Percentiles rank a stretch among this genome's conserved stretches.
phyloP scores from a whole-genome alignment of 2,329 filamentous ascomycete species.

The Fusarium xylarioides region DNA sequence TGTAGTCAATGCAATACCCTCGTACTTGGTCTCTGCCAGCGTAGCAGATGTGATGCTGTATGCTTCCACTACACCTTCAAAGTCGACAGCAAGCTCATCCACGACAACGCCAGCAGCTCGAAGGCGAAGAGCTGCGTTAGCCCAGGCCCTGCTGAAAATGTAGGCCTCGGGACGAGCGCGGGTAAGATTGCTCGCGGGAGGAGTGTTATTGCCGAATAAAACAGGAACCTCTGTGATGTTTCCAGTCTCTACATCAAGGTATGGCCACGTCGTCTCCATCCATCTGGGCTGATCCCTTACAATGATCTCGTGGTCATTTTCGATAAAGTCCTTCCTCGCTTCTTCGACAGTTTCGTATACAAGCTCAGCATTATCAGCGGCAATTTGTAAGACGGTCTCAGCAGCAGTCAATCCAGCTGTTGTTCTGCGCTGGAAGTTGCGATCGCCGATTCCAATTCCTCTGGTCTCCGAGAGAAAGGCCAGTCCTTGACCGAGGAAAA shows the following conservation, averaged over 20 bases:
- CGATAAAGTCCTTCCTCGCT: slow-evolving; percentile 41
- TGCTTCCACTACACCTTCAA: slow-evolving; percentile 41
- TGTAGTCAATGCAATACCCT: slow-evolving; percentile 40
- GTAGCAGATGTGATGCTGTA: slow-evolving; percentile 35
- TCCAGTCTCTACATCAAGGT: slow-evolving; percentile 40
- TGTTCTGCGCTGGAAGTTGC: slow-evolving; percentile 44
- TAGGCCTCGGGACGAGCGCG: slow-evolving; percentile 45
- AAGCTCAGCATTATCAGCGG: slow-evolving; percentile 40
- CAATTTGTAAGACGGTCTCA: slow-evolving; percentile 39
- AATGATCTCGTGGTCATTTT: slow-evolving; percentile 32
- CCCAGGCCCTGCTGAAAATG: slow-evolving; percentile 44
- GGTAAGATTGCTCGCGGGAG: slow-evolving; percentile 41
- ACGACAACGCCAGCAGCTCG: slow-evolving; percentile 39
- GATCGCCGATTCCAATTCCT: slow-evolving; percentile 43
- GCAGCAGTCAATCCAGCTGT: slow-evolving; percentile 43
- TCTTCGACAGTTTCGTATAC: slow-evolving; percentile 41
- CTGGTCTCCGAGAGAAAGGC: slow-evolving; percentile 45
- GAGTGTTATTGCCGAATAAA: slow-evolving; percentile 43
- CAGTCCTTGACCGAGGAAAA: slow-evolving; percentile 42
- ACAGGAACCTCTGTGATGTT: slow-evolving; percentile 40
- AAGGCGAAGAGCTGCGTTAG: slow-evolving; percentile 39
- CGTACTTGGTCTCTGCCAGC: slow-evolving; percentile 35
- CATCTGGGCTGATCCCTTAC: slow-evolving; percentile 32
- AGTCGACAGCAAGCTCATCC: slow-evolving; percentile 32
- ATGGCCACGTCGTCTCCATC: slow-evolving; percentile 29